These are phyloP conservation scores for Trichophyton rubrum DNA, from an alignment of 2,329 filamentous ascomycete genomes.

Conservation along the genomic window DNA sequence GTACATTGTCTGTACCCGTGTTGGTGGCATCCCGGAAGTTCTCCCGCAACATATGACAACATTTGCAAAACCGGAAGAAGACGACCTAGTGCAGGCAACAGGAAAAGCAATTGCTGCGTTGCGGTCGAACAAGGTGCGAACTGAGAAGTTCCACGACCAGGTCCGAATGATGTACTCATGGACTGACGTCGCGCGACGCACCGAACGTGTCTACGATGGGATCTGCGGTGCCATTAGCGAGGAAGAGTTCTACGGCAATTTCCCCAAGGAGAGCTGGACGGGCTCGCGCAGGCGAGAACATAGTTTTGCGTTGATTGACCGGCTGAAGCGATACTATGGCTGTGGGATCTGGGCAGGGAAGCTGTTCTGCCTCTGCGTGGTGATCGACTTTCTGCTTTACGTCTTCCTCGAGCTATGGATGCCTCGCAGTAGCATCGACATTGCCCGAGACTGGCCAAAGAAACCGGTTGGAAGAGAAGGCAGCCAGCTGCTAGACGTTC, in stretches of 20 bases:
- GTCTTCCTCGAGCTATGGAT: constrained; percentile 78
- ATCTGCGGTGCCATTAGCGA: constrained; percentile 78
- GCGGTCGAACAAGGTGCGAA: constrained; percentile 73
- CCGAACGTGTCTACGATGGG: constrained; percentile 88
- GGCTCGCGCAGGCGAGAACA: constrained; percentile 60
- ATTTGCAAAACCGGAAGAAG: constrained; percentile 92
- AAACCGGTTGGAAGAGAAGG: constrained; percentile 36
- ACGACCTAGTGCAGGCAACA: constrained; percentile 82
- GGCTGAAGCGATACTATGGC: constrained; percentile 90
- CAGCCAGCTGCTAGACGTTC: neutral
- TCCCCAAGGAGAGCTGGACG: constrained; percentile 56
- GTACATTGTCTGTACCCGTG: constrained; percentile 92
- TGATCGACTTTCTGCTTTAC: constrained; percentile 87
- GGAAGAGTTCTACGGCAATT: constrained; percentile 76
- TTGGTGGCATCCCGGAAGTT: constrained; percentile 94
- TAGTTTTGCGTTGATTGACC: constrained; percentile 85
- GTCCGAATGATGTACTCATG: constrained; percentile 98
- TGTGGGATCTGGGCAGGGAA: constrained; percentile 98
- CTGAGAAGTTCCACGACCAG: constrained; percentile 90
- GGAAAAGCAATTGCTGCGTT: constrained; percentile 78
- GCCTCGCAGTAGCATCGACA: constrained; percentile 73
- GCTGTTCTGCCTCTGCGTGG: constrained; percentile 84
- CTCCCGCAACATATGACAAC: constrained; percentile 93
- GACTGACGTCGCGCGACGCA: constrained; percentile 87
- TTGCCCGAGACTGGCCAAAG: constrained; percentile 82